Percentiles rank a stretch among this genome's conserved stretches.
phyloP scores from a whole-genome alignment of 345 rosid species.

The Eucalyptus marginata region DNA sequence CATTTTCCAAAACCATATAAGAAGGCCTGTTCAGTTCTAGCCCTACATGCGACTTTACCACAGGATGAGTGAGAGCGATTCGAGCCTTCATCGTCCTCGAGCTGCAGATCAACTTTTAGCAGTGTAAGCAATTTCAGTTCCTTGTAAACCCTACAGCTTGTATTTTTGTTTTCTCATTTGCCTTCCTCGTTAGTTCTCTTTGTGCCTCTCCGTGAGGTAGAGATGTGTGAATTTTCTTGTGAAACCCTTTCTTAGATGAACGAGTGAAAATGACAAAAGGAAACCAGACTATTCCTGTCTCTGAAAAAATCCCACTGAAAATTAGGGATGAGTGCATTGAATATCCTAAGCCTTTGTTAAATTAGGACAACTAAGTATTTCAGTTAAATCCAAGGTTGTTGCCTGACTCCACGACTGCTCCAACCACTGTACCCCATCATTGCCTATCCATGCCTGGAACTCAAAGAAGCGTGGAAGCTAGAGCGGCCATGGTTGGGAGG shows the following conservation, averaged over 20 bases:
- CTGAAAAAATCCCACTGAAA: not conserved
- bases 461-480: not conserved
- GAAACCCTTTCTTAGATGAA: not conserved
- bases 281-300: not conserved
- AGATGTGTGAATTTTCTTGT: fast-evolving
- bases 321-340: not conserved
- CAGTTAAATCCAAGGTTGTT: fast-evolving
- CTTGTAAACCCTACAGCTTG: not conserved
- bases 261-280: fast-evolving
- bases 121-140: not conserved
- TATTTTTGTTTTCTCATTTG: not conserved
- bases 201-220: not conserved
- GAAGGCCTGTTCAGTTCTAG: not conserved
- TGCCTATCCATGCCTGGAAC: not conserved
- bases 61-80: not conserved
- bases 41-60: not conserved
- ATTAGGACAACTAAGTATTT: fast-evolving
- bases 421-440: not conserved
- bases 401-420: not conserved
- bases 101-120: not conserved
- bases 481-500: not conserved
- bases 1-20: not conserved
- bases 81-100: not conserved
- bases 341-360: fast-evolving
- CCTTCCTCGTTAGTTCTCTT: not conserved